Evolutionary conservation across 1,284 basidiomycete genomes (phyloP), one percentile per base, ranked within the genome.

Genomic region (Boletus smithii): DNA sequence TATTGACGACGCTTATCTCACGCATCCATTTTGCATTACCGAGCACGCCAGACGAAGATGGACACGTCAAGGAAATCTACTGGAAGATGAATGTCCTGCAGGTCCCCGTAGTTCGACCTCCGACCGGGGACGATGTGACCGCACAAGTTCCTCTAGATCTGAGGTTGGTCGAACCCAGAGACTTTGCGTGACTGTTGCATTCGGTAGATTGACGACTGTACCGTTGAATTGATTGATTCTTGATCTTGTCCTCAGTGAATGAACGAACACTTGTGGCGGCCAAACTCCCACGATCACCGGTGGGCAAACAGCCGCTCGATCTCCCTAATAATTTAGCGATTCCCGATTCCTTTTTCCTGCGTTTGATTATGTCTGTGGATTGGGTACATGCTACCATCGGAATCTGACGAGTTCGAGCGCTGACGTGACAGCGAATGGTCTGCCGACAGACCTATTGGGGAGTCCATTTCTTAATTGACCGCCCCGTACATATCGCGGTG

Each of bases 81-180:
- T 72, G 69, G 69, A 66, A 63, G 50, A 59, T 65, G 35, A 62
- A 67, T 42, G 65, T 58, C n/a, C 52, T 71, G 13, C 69, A 71
- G 52, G 62, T 70, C 8, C 70, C 71, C 14, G 69, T 71, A 1
- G 62, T 73, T 30, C 62, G 58, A 30, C 57, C 61, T 18, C 69
- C 69, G 1, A 53, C 58, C 20, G 69, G 69, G 17, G 70, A 72
- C 26, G 46, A 49, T 22, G 51, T 46, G 44, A 66, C 66, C 5
- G 40, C 64, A 22, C 65, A 65, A 36, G 56, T 70, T 11, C 71
- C 70, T n/a, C 43, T 72, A 6, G 55, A 58, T 22, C 41, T 69
- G 18, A 57, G 70, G 44, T 40, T 49, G 9, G 65, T 65, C 17
- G 49, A 42, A 16, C 58, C 58, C 11, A 51, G 39, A 6, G 69